These are phyloP conservation scores for Ramaria sp. DNA, from an alignment of 768 basidiomycete species.

Conservation along the genomic window DNA sequence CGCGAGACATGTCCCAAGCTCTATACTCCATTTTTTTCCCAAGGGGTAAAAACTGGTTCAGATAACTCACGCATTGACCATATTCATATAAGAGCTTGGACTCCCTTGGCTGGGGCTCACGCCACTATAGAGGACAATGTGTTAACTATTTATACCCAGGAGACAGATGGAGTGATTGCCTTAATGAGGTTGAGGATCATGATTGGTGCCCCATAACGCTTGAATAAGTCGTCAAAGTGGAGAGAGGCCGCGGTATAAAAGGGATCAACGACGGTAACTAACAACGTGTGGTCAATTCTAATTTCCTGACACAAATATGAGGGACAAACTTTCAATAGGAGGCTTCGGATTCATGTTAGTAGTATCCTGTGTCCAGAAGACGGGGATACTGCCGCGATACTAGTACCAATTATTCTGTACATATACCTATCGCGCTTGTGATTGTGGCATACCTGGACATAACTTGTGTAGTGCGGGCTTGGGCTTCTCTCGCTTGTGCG, in stretches of 20 bases:
- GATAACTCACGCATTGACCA: constrained; percentile 80
- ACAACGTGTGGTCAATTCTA: constrained; percentile 6
- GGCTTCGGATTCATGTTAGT: constrained; percentile 86
- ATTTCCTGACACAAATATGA: background rate
- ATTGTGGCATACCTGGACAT: constrained; percentile 59
- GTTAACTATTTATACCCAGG: background rate
- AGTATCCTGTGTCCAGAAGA: constrained; percentile 94
- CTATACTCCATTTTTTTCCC: constrained; percentile 84
- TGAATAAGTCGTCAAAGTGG: constrained; percentile 87
- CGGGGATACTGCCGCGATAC: constrained; percentile 92
- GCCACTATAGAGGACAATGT: constrained; percentile 4
- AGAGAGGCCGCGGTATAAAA: constrained; percentile 88
- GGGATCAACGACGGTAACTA: constrained; percentile 89
- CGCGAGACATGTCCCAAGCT: constrained; percentile 93
- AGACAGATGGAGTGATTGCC: constrained; percentile 27
- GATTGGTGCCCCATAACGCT: constrained; percentile 81
- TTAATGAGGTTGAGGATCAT: constrained; percentile 94
- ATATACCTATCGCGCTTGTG: background rate
- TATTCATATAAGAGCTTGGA: constrained; percentile 86
- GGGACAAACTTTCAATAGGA: constrained; percentile 80
- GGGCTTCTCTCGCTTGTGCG: constrained; percentile 32
- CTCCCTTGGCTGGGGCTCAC: constrained; percentile 56
- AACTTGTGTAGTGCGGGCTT: constrained; percentile 86
- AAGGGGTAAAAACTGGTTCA: constrained; percentile 89
- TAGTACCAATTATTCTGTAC: constrained; percentile 18